Conservation (phyloP, 306 rosid species). For the Quercus variabilis region DNA sequence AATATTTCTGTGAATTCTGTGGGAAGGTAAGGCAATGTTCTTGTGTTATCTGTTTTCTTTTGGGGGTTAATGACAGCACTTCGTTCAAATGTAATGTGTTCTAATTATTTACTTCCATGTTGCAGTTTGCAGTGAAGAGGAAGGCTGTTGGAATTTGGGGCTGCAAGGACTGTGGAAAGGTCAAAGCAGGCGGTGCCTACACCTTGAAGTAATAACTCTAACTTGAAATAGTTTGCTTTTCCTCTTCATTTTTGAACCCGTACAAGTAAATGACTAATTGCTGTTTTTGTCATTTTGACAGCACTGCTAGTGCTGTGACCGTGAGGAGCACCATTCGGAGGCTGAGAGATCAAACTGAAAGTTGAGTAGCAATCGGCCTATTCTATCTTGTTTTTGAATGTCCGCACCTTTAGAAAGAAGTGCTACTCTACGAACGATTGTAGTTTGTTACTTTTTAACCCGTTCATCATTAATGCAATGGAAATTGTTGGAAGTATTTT, state of each 20-base stretch:
- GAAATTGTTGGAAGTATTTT: neutral
- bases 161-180: slow-evolving; percentile 90
- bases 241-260: neutral
- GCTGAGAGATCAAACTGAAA: slow-evolving; percentile 81
- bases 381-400: neutral
- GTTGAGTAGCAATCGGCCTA: slow-evolving; percentile 29
- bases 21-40: slow-evolving; percentile 54
- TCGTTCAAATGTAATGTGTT: neutral
- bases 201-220: slow-evolving; percentile 58
- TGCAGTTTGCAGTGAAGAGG: slow-evolving; percentile 82
- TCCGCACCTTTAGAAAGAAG: neutral
- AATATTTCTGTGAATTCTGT: slow-evolving; percentile 81
- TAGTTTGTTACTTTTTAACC: neutral
- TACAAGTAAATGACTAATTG: neutral
- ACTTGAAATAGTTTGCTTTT: neutral
- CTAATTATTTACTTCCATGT: slow-evolving; percentile 3
- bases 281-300: slow-evolving; percentile 24
- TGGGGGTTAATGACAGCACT: neutral
- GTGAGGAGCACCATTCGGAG: slow-evolving; percentile 80
- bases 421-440: neutral
- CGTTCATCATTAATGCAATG: neutral
- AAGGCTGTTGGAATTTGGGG: slow-evolving; percentile 91
- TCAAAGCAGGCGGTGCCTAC: slow-evolving; percentile 83
- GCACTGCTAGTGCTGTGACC: slow-evolving; percentile 87
- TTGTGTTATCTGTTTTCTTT: neutral